Base-by-base conservation (phyloP, 2,329 filamentous ascomycete genomes). In the Beauveria sp. region DNA sequence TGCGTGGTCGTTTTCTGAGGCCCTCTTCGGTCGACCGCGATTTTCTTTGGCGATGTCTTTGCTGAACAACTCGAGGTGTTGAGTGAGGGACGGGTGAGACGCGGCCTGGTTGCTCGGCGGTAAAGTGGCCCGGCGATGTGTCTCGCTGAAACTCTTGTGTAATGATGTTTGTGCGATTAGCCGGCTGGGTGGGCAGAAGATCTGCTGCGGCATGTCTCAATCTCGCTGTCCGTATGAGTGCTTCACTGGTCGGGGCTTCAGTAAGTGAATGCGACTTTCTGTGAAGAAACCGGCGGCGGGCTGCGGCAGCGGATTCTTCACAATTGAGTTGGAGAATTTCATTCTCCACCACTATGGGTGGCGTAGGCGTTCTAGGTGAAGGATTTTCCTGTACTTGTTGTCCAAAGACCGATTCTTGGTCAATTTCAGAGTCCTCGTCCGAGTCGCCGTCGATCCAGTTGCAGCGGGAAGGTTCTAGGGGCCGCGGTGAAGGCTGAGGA, bases 391-490 rank as follows among this genome's bases (percentile, higher is more conserved):
- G 47, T 57, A 8, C 67, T 56, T 42, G 60, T 43, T 22, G 58
- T 5, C 12, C 64, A 40, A 24, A 42, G 38, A 55, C 66, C 3
- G 34, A 64, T 12, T 50, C 49, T 5, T 66, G 61, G n/a, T 65
- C 64, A 43, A 38, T 12, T 10, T 65, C 58, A 9, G 69, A 67
- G 9, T 73, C 72, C 2, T 67, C 65, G 47, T 75, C 74, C 2
- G 73, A 74, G 40, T 75, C 73, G 16, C 66, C 63, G 20, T 75
- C 74, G 7, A 76, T 72, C 75, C 75, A 77, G 55, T 73, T 76
- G 50, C 70, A 66, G 22, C 69, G 68, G 28, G 64, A 63, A 50
- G 59, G 63, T 24, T 67, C 65, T 7, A 61, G 45, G 14, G 65
- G 60, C 1, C 65, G 58, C n/a, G 66, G 60, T 1, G 68, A 59